Base-by-base conservation (phyloP, 2,329 filamentous ascomycete species). In the Fusarium sp. region DNA sequence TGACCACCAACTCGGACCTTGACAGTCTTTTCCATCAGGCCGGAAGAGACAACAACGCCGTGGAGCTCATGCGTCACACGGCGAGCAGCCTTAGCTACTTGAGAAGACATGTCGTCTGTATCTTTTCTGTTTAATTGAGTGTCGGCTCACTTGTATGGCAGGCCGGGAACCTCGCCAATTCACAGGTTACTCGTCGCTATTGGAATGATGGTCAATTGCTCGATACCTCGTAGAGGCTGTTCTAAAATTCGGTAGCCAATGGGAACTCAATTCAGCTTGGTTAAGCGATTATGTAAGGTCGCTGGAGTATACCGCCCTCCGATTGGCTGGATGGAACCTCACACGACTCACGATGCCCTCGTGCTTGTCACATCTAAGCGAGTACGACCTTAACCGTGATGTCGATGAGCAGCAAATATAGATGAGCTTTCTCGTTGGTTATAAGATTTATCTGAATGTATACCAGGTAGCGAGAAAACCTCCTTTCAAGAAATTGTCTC, bases 31-130 rank as follows among this genome's bases (percentile, higher is more conserved):
- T 89, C 81, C 91, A 94, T 94, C 62, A 90, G 85, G 21, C 92
- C 93, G 9, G 92, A 89, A 41, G 92, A 93, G 49, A 94, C 88
- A 24, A 95, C 93, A 39, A 95, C 88, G 66, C 91, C 92, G 64
- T 85, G 84, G 59, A 89, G 77, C 74, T 88, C 84, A 63, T 84
- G 83, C 52, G 82, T 83, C 49, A 83, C 82, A 55, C 78, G 80
- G 55, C 80, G 80, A 58, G 82, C 80, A 33, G 81, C 81, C 66
- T 78, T 80, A 21, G 78, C 78, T n/a, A 80, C 73, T 67, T 78
- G 79, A 12, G 79, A 80, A 20, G 82, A 80, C 82, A 84, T 66
- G 18, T 4, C n/a, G n/a, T 18, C 13, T 23, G 10, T 42, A 24
- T 35, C 67, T 18, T 50, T 43, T 39, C 12, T 43, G 13, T n/a